These are phyloP conservation scores for Colletotrichum sojae DNA, from an alignment of 2,329 filamentous ascomycete genomes.

Conservation along the genomic window DNA sequence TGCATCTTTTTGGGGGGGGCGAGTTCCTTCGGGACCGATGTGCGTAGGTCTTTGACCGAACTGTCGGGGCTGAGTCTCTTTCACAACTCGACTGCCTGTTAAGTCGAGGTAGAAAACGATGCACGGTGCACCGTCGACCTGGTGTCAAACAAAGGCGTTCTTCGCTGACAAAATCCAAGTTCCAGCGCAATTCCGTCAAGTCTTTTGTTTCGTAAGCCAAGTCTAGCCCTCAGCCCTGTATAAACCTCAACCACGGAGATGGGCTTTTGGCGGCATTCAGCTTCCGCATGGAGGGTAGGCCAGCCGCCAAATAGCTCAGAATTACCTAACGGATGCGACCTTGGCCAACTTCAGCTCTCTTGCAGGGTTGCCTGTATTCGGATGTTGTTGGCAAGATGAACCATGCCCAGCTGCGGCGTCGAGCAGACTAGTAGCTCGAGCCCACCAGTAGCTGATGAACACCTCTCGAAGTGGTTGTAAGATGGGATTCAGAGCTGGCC, in stretches of 20 bases:
- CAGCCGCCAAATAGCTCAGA: background rate
- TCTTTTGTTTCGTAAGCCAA: slow-evolving; percentile 9
- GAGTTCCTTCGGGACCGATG: slow-evolving; percentile 33
- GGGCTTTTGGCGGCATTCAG: background rate
- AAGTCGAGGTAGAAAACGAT: background rate
- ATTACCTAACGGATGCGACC: slow-evolving; percentile 2
- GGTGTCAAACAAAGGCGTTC: slow-evolving; percentile 17
- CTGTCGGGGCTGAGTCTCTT: slow-evolving; percentile 24
- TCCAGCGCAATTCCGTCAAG: background rate
- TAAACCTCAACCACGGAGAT: background rate
- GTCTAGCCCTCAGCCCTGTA: background rate
- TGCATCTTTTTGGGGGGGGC: background rate
- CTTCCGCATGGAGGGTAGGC: background rate
- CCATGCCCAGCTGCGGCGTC: background rate
- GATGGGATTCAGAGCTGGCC: slow-evolving; percentile 11
- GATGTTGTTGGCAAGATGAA: no score
- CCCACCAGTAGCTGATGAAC: slow-evolving; percentile 2
- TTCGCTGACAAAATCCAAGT: slow-evolving; percentile 13
- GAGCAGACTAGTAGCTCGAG: background rate
- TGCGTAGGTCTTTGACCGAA: slow-evolving; percentile 9
- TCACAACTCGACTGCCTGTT: background rate
- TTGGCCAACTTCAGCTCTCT: slow-evolving; percentile 22
- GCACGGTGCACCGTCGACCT: slow-evolving; percentile 18
- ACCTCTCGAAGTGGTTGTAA: background rate
- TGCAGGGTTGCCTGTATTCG: slow-evolving; percentile 5